A percentile compares a stretch with the other conserved stretches of the same genome.
Evolutionary conservation across 2,329 filamentous ascomycete genomes (phyloP).

Genomic region (Paracorniculantispora psalliotae): DNA sequence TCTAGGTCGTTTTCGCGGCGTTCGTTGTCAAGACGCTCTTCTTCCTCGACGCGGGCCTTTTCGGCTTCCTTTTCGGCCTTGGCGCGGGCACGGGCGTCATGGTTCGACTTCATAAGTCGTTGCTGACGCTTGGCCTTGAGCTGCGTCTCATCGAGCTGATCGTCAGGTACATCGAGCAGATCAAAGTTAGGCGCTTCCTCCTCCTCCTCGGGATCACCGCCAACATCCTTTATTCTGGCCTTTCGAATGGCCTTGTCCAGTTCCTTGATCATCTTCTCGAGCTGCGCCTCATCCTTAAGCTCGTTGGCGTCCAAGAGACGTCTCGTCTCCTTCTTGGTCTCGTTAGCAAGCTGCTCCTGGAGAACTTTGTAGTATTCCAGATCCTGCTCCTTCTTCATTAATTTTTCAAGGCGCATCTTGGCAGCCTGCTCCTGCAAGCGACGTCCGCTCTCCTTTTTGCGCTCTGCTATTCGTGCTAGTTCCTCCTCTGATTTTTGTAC

Average conservation of each 20-base stretch:
- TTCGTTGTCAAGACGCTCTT: slow-evolving; percentile 78
- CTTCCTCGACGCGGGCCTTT: slow-evolving; percentile 76
- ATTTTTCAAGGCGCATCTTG: slow-evolving; percentile 92
- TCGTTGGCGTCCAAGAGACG: slow-evolving; percentile 85
- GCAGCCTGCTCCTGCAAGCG: slow-evolving; percentile 92
- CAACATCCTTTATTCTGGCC: slow-evolving; percentile 88
- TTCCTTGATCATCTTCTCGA: slow-evolving; percentile 81
- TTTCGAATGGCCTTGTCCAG: slow-evolving; percentile 87
- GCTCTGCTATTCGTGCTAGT: slow-evolving; percentile 81
- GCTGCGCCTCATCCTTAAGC: slow-evolving; percentile 80
- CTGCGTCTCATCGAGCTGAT: slow-evolving; percentile 85
- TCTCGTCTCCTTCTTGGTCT: slow-evolving; percentile 87
- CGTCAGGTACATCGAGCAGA: slow-evolving; percentile 82
- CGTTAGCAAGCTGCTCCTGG: slow-evolving; percentile 63
- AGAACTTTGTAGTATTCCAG: slow-evolving; percentile 89
- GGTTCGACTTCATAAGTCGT: slow-evolving; percentile 86
- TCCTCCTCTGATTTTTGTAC: slow-evolving; percentile 93
- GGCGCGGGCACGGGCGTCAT: slow-evolving; percentile 87
- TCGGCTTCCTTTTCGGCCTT: slow-evolving; percentile 95
- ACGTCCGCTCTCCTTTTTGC: slow-evolving; percentile 89
- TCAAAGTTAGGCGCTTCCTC: slow-evolving; percentile 81
- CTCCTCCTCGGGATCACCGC: slow-evolving; percentile 73
- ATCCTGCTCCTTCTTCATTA: slow-evolving; percentile 94
- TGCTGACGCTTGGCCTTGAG: slow-evolving; percentile 92
- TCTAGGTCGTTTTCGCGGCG: slow-evolving; percentile 80